Conservation (phyloP, 2,329 filamentous ascomycete species). For the Neobulgaria alba region DNA sequence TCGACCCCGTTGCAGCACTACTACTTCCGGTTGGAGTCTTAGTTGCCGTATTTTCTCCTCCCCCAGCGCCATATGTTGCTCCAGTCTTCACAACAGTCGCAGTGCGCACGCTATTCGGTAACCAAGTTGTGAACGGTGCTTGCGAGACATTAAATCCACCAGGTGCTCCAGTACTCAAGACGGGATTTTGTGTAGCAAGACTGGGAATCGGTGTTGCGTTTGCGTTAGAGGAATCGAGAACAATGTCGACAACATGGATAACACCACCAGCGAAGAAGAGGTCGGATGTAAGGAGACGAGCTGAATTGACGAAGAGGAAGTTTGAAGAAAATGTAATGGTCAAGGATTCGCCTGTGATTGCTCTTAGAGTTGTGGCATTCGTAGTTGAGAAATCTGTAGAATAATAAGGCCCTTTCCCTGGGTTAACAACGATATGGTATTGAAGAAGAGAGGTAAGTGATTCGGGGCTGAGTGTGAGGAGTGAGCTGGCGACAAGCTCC, state of each 20-base stretch:
- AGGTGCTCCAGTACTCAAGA: conserved; percentile 15
- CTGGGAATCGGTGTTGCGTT: conserved; percentile 31
- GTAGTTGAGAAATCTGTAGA: conserved; percentile 22
- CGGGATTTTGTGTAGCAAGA: conserved; percentile 30
- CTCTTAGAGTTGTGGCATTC: conserved; percentile 17
- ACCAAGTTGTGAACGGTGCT: conserved; percentile 6
- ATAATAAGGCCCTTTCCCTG: conserved; percentile 11
- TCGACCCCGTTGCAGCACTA: neutral
- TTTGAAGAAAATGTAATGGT: conserved; percentile 28
- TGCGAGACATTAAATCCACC: conserved; percentile 1
- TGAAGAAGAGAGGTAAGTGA: conserved; percentile 21
- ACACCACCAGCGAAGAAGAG: conserved; percentile 29
- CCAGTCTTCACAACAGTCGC: neutral
- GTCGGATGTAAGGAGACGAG: conserved; percentile 29
- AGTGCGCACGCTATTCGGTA: conserved; percentile 7
- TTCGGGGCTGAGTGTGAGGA: conserved; percentile 11
- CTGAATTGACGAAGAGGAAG: conserved; percentile 32
- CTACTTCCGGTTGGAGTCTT: neutral
- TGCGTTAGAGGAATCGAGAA: conserved; percentile 36
- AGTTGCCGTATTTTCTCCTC: neutral
- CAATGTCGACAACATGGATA: conserved; percentile 30
- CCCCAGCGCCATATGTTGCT: neutral
- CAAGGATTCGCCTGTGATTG: conserved; percentile 21
- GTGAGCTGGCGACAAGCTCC: conserved; percentile 21
- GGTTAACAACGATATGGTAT: conserved; percentile 30